Evolutionary conservation across 2,329 filamentous ascomycete genomes (phyloP).

Genomic region (Lachnellula cervina): DNA sequence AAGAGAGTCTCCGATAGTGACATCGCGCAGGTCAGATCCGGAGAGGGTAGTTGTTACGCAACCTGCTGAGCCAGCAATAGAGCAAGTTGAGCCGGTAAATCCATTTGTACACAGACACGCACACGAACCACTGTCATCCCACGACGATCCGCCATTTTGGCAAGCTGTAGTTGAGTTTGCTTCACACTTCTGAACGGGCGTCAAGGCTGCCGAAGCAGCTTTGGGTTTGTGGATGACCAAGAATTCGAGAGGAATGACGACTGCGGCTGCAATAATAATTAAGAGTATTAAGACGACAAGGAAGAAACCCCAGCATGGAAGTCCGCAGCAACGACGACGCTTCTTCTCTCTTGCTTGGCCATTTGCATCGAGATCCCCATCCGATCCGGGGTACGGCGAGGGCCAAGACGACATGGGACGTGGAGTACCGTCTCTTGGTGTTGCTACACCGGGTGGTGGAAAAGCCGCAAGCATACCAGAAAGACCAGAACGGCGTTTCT

Average conservation of each 20-base stretch:
- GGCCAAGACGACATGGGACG: conserved; percentile 31
- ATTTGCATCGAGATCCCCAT: not conserved
- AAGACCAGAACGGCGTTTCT: conserved; percentile 28
- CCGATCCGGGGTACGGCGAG: conserved; percentile 24
- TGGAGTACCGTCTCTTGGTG: conserved; percentile 36
- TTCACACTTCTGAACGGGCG: conserved; percentile 44
- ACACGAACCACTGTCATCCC: conserved; percentile 64
- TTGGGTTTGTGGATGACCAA: conserved; percentile 53
- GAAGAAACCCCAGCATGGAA: conserved; percentile 75
- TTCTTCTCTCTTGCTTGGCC: conserved; percentile 23
- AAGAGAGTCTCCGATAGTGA: conserved; percentile 76
- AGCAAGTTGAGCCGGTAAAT: conserved; percentile 65
- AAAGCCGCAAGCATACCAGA: conserved; percentile 65
- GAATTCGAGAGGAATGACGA: conserved; percentile 70
- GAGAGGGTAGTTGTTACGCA: conserved; percentile 50
- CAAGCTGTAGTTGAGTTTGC: conserved; percentile 56
- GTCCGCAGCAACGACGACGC: conserved; percentile 68
- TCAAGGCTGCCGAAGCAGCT: conserved; percentile 10
- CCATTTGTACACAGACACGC: conserved; percentile 86
- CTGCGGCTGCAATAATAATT: conserved; percentile 70
- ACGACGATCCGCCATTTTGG: conserved; percentile 71
- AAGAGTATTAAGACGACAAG: conserved; percentile 60
- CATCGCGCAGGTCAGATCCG: conserved; percentile 46
- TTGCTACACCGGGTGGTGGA: conserved; percentile 53
- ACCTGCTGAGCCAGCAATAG: conserved; percentile 43